Evolutionary conservation across 2,329 filamentous ascomycete genomes (phyloP).

Genomic region (Westerdykella aurantiaca): DNA sequence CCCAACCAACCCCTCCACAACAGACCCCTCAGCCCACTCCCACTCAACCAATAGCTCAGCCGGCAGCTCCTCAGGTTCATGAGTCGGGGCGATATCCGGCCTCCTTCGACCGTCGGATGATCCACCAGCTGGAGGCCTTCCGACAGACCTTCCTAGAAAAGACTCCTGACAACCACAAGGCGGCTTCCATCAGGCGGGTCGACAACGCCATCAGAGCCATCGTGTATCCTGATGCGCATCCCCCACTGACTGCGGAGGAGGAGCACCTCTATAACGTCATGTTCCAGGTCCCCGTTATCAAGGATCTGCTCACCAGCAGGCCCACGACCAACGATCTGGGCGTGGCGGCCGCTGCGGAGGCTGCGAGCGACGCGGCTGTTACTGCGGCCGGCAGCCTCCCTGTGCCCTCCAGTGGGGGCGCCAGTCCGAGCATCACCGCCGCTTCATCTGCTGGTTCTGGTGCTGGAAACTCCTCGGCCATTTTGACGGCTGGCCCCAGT

Average conservation of each 20-base stretch:
- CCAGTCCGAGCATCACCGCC: too few relatives aligned
- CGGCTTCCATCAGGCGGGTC: constrained; percentile 22
- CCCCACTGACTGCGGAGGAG: constrained; percentile 22
- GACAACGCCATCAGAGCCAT: constrained; percentile 32
- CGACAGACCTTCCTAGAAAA: constrained; percentile 22
- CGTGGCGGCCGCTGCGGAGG: too few relatives aligned
- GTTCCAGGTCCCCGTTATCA: constrained; percentile 12
- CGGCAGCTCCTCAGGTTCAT: constrained; percentile 11
- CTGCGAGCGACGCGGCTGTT: too few relatives aligned
- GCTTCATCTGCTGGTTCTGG: too few relatives aligned
- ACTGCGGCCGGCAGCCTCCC: too few relatives aligned
- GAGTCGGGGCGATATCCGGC: constrained; percentile 27
- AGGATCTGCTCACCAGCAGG: not conserved
- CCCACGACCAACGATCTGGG: too few relatives aligned
- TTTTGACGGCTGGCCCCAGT: too few relatives aligned
- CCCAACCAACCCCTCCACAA: constrained; percentile 4
- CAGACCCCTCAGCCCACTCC: not conserved
- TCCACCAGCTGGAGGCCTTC: constrained; percentile 32
- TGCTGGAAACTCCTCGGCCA: too few relatives aligned
- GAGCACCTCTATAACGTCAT: constrained; percentile 21
- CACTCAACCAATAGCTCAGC: constrained; percentile 4
- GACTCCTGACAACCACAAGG: constrained; percentile 5
- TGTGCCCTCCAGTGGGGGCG: too few relatives aligned
- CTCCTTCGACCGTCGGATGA: constrained; percentile 23
- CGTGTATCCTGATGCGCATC: constrained; percentile 18